These are phyloP conservation scores for Salvia miltiorrhiza DNA, from an alignment of 257 asterid species.

Conservation along the genomic window DNA sequence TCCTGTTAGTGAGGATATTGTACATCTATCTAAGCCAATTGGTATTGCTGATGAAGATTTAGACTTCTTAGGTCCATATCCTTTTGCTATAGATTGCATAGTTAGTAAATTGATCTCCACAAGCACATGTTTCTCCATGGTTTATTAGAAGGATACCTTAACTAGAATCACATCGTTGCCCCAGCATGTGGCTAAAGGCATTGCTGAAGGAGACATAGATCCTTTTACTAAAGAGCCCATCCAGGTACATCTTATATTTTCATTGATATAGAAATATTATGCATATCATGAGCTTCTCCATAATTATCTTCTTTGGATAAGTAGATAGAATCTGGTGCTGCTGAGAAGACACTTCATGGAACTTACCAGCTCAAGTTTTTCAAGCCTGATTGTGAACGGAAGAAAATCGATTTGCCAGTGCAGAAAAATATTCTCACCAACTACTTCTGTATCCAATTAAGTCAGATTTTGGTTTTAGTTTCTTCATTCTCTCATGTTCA, in stretches of 20 bases:
- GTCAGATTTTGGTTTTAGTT: background rate
- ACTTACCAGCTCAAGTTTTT: conserved; percentile 55
- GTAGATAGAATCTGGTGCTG: conserved; percentile 40
- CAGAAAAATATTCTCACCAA: conserved; percentile 87
- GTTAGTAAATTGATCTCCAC: conserved; percentile 1
- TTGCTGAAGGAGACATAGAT: conserved; percentile 84
- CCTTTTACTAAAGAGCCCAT: conserved; percentile 78
- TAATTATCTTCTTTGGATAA: conserved; percentile 22
- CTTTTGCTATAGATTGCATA: conserved; percentile 33
- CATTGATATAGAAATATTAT: background rate
- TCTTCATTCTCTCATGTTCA: conserved; percentile 7
- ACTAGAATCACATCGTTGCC: conserved; percentile 63
- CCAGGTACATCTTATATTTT: conserved; percentile 45
- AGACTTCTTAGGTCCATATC: conserved; percentile 97
- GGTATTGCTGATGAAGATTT: conserved; percentile 41
- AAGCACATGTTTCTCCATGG: conserved; percentile 15
- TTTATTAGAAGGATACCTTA: conserved; percentile 46
- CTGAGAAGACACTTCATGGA: conserved; percentile 34
- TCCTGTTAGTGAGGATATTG: conserved; percentile 53
- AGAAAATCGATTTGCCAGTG: conserved; percentile 81
- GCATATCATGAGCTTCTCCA: background rate
- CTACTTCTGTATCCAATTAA: conserved; percentile 86
- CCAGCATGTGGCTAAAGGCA: conserved; percentile 73
- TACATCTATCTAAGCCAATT: conserved; percentile 58
- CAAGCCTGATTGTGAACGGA: conserved; percentile 62